Evolutionary conservation across 768 basidiomycete species (phyloP), one percentile per base, ranked within the genome.

Genomic region (Pleurotus djamor): DNA sequence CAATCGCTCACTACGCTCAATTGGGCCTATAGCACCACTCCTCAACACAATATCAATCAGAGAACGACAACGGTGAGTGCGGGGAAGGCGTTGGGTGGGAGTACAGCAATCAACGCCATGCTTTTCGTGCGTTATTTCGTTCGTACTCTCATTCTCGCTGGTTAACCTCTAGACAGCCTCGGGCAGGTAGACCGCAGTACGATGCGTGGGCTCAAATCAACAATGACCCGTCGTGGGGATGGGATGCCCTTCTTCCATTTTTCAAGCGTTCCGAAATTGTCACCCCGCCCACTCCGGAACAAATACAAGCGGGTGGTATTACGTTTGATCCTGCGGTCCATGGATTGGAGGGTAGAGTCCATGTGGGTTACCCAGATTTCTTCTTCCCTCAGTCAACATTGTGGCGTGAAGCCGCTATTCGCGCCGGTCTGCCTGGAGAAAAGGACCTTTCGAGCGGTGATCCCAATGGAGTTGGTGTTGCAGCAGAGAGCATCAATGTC

Each of bases 221-320:
- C 60, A 62, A 68, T 60, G 69, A 70, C 44, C 59, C 62, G 7
- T 60, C 59, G 32, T 74, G 72, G 69, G 68, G 66, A 2, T 83
- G 81, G 81, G 71, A 78, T 48, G 68, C 63, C 28, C 64, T 83
- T 48, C 76, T 79, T 55, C 71, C 71, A 1, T 76, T 69, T 61
- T 81, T 83, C 73, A 77, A 78, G 63, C 74, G 76, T 60, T 74
- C 82, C n/a, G 87, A 89, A 66, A 77, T 74, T 21, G 86, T 83
- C 68, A 80, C 80, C 0, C 74, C 81, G 0, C 85, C 87, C 1
- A 70, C 69, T 44, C 60, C 62, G 5, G 63, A 65, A 17, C 74
- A 76, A 48, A 38, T 55, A 4, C 58, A 63, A 7, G 63, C 63
- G 17, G 73, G 72, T 16, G 71, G 65, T 2, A 51, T 62, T 14